Percentiles rank a stretch among this genome's conserved stretches.
Conservation (phyloP, 805 yeast species). For the Yamadazyma ubonensis region DNA sequence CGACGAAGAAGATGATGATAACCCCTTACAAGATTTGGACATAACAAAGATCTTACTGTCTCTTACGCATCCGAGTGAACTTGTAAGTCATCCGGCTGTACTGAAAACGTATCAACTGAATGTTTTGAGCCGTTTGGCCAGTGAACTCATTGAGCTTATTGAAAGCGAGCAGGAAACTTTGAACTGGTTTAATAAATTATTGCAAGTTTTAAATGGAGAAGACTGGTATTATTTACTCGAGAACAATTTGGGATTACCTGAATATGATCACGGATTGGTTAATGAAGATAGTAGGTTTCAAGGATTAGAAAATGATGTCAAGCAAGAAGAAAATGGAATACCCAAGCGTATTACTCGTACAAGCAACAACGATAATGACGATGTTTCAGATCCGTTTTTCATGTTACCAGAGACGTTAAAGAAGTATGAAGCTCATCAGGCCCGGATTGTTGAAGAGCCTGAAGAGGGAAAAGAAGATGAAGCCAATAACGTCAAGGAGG, state of each 20-base stretch:
- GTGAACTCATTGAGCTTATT: conserved; percentile 71
- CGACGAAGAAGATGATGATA: conserved; percentile 20
- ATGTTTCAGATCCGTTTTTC: conserved; percentile 43
- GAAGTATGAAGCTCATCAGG: conserved; percentile 26
- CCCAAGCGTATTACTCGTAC: conserved; percentile 13
- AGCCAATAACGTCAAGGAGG: conserved; percentile 60
- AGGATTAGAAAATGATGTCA: no score
- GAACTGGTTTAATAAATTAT: conserved; percentile 64
- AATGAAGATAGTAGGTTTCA: conserved; percentile 10
- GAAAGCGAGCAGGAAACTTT: conserved; percentile 79
- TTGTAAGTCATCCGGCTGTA: conserved; percentile 68
- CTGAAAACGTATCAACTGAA: conserved; percentile 59
- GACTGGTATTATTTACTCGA: conserved; percentile 69
- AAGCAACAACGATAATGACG: conserved; percentile 14
- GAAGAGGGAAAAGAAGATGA: conserved; percentile 25
- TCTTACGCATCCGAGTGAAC: conserved; percentile 74
- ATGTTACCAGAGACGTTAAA: conserved; percentile 53
- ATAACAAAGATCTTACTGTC: conserved; percentile 64
- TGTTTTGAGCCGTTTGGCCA: conserved; percentile 56
- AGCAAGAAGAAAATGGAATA: conserved; percentile 18
- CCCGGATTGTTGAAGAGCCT: conserved; percentile 22
- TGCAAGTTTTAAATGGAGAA: conserved; percentile 84
- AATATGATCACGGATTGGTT: conserved; percentile 62
- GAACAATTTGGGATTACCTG: conserved; percentile 61
- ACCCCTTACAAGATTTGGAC: conserved; percentile 30